Percentiles rank a stretch among this genome's conserved stretches.
Conservation (phyloP, 805 yeast genomes). For the Schizosaccharomyces cryophilus region DNA sequence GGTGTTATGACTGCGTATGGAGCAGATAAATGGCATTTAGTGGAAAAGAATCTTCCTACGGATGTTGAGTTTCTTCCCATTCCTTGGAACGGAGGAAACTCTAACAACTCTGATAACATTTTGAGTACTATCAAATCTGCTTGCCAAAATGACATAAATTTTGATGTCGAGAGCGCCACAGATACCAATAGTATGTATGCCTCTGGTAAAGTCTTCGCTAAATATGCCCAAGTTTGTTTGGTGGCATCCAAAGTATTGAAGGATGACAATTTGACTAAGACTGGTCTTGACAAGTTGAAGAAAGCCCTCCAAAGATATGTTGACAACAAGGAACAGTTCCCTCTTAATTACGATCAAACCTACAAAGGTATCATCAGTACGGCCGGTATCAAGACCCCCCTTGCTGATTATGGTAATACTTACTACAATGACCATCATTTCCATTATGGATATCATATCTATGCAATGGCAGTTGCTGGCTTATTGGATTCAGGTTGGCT, state of each 20-base stretch:
- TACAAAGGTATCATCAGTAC: constrained; percentile 40
- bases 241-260: constrained; percentile 42
- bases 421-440: constrained; percentile 72
- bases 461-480: constrained; percentile 59
- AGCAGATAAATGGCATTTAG: constrained; percentile 14
- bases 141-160: constrained; percentile 27
- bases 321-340: constrained; percentile 39
- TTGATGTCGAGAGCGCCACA: constrained; percentile 31
- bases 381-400: constrained; percentile 21
- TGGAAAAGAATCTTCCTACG: constrained; percentile 18
- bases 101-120: constrained; percentile 18
- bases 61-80: constrained; percentile 20
- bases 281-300: constrained; percentile 34
- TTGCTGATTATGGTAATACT: constrained; percentile 52
- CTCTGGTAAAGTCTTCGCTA: constrained; percentile 69
- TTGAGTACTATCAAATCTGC: constrained; percentile 20
- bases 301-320: constrained; percentile 46
- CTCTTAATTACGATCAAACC: constrained; percentile 47
- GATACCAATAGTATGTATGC: constrained; percentile 68
- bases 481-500: constrained; percentile 34
- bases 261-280: constrained; percentile 27
- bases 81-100: constrained; percentile 28
- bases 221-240: constrained; percentile 67
- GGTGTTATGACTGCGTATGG: constrained; percentile 19
- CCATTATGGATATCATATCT: constrained; percentile 64